Evolutionary conservation across 352 stramenopile species (phyloP).

Genomic region (Pythium insidiosum): DNA sequence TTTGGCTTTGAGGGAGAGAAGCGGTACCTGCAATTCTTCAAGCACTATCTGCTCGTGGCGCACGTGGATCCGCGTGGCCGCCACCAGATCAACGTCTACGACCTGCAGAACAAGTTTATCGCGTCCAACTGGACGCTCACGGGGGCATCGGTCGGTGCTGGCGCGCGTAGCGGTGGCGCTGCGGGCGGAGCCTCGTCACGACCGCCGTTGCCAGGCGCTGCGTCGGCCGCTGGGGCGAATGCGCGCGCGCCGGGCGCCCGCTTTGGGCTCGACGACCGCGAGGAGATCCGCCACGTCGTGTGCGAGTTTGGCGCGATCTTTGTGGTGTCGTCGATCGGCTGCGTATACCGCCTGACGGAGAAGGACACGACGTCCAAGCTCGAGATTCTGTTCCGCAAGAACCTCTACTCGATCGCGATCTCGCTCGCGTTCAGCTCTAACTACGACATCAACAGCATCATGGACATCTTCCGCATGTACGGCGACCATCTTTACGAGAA

Average conservation of each 20-base stretch:
- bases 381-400: conserved; percentile 95
- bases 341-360: conserved; percentile 91
- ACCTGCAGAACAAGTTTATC: conserved; percentile 90
- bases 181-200: no score
- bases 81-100: conserved; percentile 88
- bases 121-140: conserved; percentile 88
- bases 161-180: neutral
- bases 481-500: conserved; percentile 98
- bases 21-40: conserved; percentile 83
- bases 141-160: conserved; percentile 3
- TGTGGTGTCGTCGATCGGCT: conserved; percentile 75
- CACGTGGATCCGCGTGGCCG: conserved; percentile 76
- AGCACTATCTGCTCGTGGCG: conserved; percentile 80
- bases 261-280: conserved; percentile 80
- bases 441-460: conserved; percentile 93
- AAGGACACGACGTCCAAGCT: conserved; percentile 96
- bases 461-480: conserved; percentile 95
- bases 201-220: no score
- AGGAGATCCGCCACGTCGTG: conserved; percentile 81
- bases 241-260: conserved; percentile 40
- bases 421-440: conserved; percentile 95
- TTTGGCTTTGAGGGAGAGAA: conserved; percentile 87
- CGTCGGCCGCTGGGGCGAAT: conserved; percentile 10
- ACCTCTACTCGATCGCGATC: conserved; percentile 97
- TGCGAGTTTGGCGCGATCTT: conserved; percentile 86